Base-by-base conservation (phyloP, 1,139 yeast genomes). In the Yamadazyma diospyri region DNA sequence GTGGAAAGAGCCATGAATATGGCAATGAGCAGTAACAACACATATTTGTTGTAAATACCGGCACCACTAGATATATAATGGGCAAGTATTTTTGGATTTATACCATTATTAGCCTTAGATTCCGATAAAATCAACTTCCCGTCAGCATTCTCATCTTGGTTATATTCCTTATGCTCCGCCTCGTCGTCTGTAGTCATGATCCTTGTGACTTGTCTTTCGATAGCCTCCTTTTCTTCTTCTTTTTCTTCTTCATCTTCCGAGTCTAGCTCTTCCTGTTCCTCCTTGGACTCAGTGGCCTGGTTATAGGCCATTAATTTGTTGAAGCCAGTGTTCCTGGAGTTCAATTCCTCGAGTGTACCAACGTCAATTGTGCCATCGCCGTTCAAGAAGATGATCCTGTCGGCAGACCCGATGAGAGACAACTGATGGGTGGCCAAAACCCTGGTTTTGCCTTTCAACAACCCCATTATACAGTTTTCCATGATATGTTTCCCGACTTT, bases 41-140 rank as follows among this genome's bases (percentile, higher is more conserved):
- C 30, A 13, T 48, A 33, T 13, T 46, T 45, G 12, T 41, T 67
- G 23, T 72, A 46, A 7, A 47, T 44, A 12, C 78, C 85, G 34
- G 81, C 71, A 4, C 92, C 94, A 24, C 69, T 61, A 17, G 57
- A 51, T 38, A 85, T 52, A 49, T 81, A 87, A 31, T 52, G 48
- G 35, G 51, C 48, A 46, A 63, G 62, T 9, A 65, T 61, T 7
- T 38, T 35, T 23, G 45, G 45, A 13, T 44, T 34, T 22, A 61
- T 49, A 9, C 63, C 43, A 51, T 59, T 52, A 65, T 77, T 42
- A 69, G 77, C 34, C 55, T 57, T 50, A 27, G 49, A 51, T 40
- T 61, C 67, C 23, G 48, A 54, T 17, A 48, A 45, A 15, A 61
- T 53, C 30, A 65, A 51, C 35, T 45, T 55, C 20, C 69, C 72